These are phyloP conservation scores for Colletotrichum melonis DNA, from an alignment of 2,329 filamentous ascomycete genomes.

Conservation along the genomic window DNA sequence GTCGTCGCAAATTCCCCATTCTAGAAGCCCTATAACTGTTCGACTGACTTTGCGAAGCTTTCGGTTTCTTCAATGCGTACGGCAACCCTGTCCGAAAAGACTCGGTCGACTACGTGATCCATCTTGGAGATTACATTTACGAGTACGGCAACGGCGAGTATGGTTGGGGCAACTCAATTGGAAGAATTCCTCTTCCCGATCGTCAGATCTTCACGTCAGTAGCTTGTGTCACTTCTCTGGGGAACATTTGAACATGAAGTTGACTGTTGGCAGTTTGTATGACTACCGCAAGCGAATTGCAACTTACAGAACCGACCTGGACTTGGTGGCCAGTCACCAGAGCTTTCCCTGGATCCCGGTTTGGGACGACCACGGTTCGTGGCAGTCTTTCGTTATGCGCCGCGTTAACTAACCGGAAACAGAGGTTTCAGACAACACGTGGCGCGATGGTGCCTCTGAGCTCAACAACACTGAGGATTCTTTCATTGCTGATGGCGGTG, in stretches of 20 bases:
- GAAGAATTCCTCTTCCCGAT: constrained; percentile 64
- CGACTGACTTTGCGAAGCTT: neutral
- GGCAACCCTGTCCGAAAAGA: constrained; percentile 70
- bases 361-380: constrained; percentile 63
- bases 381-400: constrained; percentile 38
- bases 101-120: constrained; percentile 69
- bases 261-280: constrained; percentile 46
- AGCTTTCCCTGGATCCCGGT: constrained; percentile 58
- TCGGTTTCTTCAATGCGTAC: constrained; percentile 70
- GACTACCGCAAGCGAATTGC: constrained; percentile 56
- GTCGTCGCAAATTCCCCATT: constrained; percentile 38
- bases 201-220: constrained; percentile 57
- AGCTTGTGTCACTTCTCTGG: constrained; percentile 40
- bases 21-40: accelerated
- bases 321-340: constrained; percentile 53
- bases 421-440: constrained; percentile 72
- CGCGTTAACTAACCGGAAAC: constrained; percentile 38
- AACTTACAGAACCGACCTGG: constrained; percentile 53
- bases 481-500: constrained; percentile 67
- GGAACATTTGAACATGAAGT: too few relatives aligned
- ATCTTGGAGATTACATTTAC: constrained; percentile 74
- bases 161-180: constrained; percentile 62
- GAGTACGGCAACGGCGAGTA: constrained; percentile 60
- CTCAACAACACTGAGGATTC: constrained; percentile 76
- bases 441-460: constrained; percentile 68